phyloP scores from a whole-genome alignment of 2,329 filamentous ascomycete species.

The Calonectria honghensis region DNA sequence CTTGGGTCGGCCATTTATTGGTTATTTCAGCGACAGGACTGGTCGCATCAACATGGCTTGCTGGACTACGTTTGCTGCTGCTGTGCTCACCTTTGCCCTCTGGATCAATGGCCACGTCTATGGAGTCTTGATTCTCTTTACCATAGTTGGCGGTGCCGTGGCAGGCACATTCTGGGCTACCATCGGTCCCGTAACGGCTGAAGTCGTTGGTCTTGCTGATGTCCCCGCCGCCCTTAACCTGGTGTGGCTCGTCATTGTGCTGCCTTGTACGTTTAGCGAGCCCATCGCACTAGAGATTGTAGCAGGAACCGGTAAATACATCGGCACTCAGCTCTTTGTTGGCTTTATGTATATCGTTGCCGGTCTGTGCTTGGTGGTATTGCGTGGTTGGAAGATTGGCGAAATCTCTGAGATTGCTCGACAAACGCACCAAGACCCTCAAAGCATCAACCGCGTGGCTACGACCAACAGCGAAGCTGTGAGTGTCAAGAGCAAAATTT shows the following conservation, averaged over 20 bases:
- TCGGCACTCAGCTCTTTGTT: slow-evolving; percentile 74
- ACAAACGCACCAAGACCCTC: slow-evolving; percentile 55
- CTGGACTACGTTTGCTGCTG: slow-evolving; percentile 78
- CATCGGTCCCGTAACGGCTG: slow-evolving; percentile 81
- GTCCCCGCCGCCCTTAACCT: slow-evolving; percentile 82
- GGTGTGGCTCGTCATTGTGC: slow-evolving; percentile 81
- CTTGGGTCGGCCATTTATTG: slow-evolving; percentile 82
- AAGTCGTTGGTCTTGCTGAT: slow-evolving; percentile 82
- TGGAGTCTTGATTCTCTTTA: slow-evolving; percentile 82
- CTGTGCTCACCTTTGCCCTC: slow-evolving; percentile 79
- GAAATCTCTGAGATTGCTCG: slow-evolving; percentile 59
- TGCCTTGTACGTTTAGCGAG: slow-evolving; percentile 82
- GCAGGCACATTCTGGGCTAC: slow-evolving; percentile 84
- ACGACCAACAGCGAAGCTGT: slow-evolving; percentile 57
- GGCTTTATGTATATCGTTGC: slow-evolving; percentile 77
- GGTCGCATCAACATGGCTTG: slow-evolving; percentile 85
- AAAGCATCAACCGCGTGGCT: slow-evolving; percentile 57
- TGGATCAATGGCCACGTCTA: slow-evolving; percentile 82
- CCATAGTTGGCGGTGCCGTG: slow-evolving; percentile 81
- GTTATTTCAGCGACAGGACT: slow-evolving; percentile 81
- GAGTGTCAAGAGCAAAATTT: slow-evolving; percentile 54
- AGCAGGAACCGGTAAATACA: slow-evolving; percentile 66
- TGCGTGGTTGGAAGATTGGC: slow-evolving; percentile 63
- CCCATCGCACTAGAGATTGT: slow-evolving; percentile 77
- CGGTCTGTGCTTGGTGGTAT: slow-evolving; percentile 56